Evolutionary conservation across 1,284 basidiomycete species (phyloP), one percentile per base, ranked within the genome.

Genomic region (Rhodotorula sp.): DNA sequence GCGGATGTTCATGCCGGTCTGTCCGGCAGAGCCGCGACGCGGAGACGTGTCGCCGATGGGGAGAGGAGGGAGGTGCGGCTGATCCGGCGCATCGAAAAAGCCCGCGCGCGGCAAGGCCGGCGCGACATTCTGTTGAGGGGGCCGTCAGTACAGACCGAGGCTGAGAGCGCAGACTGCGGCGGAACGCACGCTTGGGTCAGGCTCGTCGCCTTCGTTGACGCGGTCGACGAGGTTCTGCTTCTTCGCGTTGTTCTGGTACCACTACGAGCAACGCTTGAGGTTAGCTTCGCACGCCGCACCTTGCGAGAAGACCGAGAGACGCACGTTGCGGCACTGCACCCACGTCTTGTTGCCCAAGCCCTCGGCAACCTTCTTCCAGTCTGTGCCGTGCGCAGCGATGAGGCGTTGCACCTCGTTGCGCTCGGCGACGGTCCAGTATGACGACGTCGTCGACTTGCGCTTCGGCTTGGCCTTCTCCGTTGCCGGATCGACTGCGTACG

Each of bases 271-370:
- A 7, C 1, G 14, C 13, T 41, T 1, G 4, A n/a, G 34, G n/a
- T 70, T 57, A 69, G 64, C 19, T 7, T 12, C 8, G 25, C 23
- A 34, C 13, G 8, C 5, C 3, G 2, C 25, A 7, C 7, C 2
- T 7, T 19, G n/a, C 42, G 21, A 14, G 45, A 19, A 23, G 14
- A 27, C 9, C 25, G 41, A 12, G 25, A 48, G n/a, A 71, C 68
- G 42, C 67, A 75, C 71, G 50, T 75, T 75, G 17, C 65, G 56
- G 61, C 91, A 90, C 84, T 93, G 91, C 13, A 88, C 84, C 7
- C 88, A 87, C 14, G 90, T 91, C 88, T 93, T 93, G 79, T 87
- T 88, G 13, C 87, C 87, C 82, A 94, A 86, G 12, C 86, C 86
- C 7, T 88, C 85, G 2, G 91, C 88, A 60, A 94, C 90, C 23